Conservation (phyloP, 768 basidiomycete genomes). For the Pluteus cervinus region DNA sequence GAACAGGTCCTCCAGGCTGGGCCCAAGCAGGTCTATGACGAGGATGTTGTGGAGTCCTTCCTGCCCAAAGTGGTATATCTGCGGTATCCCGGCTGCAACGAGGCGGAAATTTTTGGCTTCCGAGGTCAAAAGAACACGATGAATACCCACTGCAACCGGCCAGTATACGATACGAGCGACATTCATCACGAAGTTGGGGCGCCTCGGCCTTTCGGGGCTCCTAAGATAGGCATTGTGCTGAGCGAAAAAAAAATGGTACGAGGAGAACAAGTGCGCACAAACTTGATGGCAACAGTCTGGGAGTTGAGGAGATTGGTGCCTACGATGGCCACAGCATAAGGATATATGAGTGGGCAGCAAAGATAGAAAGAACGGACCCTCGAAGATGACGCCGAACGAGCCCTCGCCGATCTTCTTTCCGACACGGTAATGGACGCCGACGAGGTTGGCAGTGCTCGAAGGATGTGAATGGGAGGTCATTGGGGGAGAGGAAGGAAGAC, state of each 20-base stretch:
- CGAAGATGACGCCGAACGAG: constrained; percentile 94
- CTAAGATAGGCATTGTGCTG: constrained; percentile 31
- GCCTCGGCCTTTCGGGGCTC: constrained; percentile 94
- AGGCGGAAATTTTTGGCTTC: constrained; percentile 15
- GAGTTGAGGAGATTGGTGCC: constrained; percentile 98
- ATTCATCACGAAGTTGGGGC: constrained; percentile 96
- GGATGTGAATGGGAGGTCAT: constrained; percentile 59
- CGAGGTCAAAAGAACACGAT: constrained; percentile 10
- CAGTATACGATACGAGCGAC: constrained; percentile 91
- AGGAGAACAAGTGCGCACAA: constrained; percentile 59
- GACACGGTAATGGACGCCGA: constrained; percentile 95
- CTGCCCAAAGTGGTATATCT: constrained; percentile 99
- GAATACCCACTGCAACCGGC: constrained; percentile 77
- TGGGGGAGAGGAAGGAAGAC: constrained; percentile 19
- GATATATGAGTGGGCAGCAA: constrained; percentile 1
- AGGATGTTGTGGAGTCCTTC: constrained; percentile 98
- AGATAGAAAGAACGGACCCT: constrained; percentile 41
- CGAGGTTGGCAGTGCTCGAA: constrained; percentile 67
- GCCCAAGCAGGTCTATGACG: constrained; percentile 96
- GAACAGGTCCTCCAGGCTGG: constrained; percentile 95
- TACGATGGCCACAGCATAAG: constrained; percentile 22
- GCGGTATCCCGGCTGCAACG: constrained; percentile 83
- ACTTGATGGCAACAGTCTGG: constrained; percentile 99
- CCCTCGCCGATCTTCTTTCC: constrained; percentile 99
- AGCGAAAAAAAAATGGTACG: constrained; percentile 4